Evolutionary conservation across 1,139 yeast species (phyloP).

Genomic region (Sporopachydermia cereana): DNA sequence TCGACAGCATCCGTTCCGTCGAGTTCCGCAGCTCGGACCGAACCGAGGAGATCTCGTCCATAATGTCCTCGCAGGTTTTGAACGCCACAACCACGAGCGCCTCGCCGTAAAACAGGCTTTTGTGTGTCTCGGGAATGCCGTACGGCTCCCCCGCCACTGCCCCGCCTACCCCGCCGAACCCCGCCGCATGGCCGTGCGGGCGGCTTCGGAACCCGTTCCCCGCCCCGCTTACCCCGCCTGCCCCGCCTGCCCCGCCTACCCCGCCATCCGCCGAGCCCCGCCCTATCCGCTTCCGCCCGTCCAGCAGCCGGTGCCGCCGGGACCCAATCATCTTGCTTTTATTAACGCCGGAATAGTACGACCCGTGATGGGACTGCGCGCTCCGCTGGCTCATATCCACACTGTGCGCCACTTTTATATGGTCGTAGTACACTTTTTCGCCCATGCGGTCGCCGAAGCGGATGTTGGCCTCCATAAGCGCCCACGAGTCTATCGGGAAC

Average conservation of each 20-base stretch:
- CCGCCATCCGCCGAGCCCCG: neutral
- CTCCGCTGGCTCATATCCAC: conserved; percentile 9
- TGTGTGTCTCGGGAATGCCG: neutral
- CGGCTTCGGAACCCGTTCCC: no score
- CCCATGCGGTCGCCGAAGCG: conserved; percentile 2
- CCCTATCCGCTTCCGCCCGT: neutral
- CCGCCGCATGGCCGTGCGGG: neutral
- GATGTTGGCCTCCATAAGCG: conserved; percentile 4
- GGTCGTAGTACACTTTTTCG: conserved; percentile 3
- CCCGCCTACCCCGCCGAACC: neutral
- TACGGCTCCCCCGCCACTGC: neutral
- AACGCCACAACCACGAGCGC: conserved; percentile 19
- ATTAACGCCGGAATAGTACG: conserved; percentile 14
- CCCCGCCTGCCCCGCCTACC: neutral
- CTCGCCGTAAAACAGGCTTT: conserved; percentile 13
- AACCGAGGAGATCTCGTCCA: conserved; percentile 23
- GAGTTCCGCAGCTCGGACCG: conserved; percentile 17
- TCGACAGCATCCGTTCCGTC: conserved; percentile 15
- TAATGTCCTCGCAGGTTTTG: conserved; percentile 23
- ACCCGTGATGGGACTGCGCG: conserved; percentile 10
- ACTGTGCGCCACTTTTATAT: conserved; percentile 1
- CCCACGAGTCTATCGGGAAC: conserved; percentile 4
- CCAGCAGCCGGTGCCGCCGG: conserved; percentile 3
- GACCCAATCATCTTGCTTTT: conserved; percentile 5
- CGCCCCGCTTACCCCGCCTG: neutral